Evolutionary conservation across 202 grass and related monocot species (phyloP).

Genomic region (Musa balbisiana): DNA sequence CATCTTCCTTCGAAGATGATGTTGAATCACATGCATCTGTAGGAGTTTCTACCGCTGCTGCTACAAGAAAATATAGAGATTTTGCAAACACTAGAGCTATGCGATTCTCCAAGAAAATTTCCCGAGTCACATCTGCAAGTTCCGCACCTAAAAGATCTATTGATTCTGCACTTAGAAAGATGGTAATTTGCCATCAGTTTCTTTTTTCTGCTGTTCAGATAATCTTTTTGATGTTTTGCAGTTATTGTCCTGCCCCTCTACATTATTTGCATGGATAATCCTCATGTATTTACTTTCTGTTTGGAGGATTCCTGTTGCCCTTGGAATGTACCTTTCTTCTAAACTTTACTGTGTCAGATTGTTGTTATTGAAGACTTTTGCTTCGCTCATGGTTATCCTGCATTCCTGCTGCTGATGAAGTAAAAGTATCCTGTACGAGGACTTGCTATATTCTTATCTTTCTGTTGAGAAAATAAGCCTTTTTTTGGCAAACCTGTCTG

Average conservation of each 20-base stretch:
- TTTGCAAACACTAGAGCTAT: constrained; percentile 61
- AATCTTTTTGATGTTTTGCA: neutral
- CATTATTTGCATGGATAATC: neutral
- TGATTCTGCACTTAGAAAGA: constrained; percentile 77
- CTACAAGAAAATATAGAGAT: constrained; percentile 47
- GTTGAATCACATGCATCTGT: constrained; percentile 43
- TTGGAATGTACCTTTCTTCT: no score
- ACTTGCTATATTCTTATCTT: neutral
- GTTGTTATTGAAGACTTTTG: neutral
- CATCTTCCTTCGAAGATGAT: constrained; percentile 79
- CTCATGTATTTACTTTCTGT: neutral
- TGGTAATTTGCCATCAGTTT: constrained; percentile 34
- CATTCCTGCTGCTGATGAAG: neutral
- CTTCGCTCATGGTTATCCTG: neutral
- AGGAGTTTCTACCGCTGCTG: constrained; percentile 37
- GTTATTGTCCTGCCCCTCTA: neutral
- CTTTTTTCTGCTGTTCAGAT: neutral
- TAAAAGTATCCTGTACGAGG: neutral
- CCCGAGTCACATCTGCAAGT: constrained; percentile 45
- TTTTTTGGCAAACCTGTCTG: neutral
- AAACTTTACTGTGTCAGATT: neutral
- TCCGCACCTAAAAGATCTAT: constrained; percentile 71
- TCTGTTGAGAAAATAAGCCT: neutral
- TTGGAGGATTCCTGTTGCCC: neutral
- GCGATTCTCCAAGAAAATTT: constrained; percentile 61